Percentiles rank a stretch among this genome's conserved stretches.
Evolutionary conservation across 2,329 filamentous ascomycete species (phyloP).

Genomic region (Pseudogymnoascus sp.): DNA sequence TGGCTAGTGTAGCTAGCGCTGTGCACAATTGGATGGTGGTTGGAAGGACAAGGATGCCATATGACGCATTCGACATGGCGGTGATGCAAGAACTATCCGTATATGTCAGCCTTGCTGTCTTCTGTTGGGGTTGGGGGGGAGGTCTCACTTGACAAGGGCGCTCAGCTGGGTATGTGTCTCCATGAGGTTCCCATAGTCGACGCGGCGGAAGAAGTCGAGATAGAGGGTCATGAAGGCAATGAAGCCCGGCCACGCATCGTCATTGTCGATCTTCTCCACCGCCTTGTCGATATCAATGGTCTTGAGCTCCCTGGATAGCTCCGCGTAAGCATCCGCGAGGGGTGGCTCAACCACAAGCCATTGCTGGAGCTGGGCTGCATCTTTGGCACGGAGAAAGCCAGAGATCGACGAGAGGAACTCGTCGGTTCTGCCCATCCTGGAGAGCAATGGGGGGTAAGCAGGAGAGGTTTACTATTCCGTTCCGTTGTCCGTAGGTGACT

Average conservation of each 20-base stretch:
- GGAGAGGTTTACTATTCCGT: not conserved
- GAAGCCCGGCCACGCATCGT: constrained; percentile 67
- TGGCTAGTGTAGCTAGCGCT: constrained; percentile 72
- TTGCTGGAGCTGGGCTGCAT: constrained; percentile 57
- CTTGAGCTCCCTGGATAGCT: constrained; percentile 61
- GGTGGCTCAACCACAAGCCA: constrained; percentile 71
- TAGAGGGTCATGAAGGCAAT: constrained; percentile 74
- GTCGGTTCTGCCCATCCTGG: constrained; percentile 52
- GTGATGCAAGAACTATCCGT: constrained; percentile 65
- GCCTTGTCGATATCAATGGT: constrained; percentile 51
- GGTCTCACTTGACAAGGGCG: constrained; percentile 62
- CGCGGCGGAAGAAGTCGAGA: constrained; percentile 70
- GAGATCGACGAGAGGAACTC: constrained; percentile 62
- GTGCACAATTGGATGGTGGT: constrained; percentile 77
- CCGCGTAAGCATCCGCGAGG: constrained; percentile 56
- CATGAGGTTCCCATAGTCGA: constrained; percentile 67
- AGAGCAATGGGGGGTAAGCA: not conserved
- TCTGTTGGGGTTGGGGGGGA: constrained; percentile 9
- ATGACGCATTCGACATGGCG: constrained; percentile 69
- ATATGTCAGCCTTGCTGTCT: not conserved
- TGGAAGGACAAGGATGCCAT: constrained; percentile 74
- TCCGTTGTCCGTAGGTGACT: not conserved
- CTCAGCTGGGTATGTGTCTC: constrained; percentile 68
- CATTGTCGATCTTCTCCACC: constrained; percentile 55
- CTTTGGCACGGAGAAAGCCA: constrained; percentile 50